Conservation (phyloP, 164 flowering plant genomes). For the Vitis rupestris region DNA sequence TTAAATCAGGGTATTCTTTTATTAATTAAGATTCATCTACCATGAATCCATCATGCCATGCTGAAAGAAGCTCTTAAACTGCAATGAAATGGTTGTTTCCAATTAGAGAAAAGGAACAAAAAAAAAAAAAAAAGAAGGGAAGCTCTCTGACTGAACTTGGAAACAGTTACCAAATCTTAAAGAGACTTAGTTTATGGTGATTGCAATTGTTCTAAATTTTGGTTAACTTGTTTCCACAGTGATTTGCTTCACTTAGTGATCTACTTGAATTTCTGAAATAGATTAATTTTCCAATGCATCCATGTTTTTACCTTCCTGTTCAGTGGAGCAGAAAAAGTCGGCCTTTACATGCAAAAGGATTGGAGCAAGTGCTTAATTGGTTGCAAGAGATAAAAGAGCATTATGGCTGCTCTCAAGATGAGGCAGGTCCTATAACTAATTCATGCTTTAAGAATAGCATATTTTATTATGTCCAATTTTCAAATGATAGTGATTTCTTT, state of each 20-base stretch:
- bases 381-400: conserved; percentile 44
- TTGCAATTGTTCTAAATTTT: background rate
- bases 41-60: no score
- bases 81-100: no score
- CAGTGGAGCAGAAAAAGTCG: conserved; percentile 90
- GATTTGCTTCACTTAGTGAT: background rate
- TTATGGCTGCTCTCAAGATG: conserved; percentile 36
- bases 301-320: conserved; percentile 12
- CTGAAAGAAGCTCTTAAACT: no score
- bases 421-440: conserved; percentile 52
- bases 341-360: conserved; percentile 69
- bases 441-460: conserved; percentile 6
- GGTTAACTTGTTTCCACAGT: background rate
- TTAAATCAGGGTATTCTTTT: no score
- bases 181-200: background rate
- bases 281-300: background rate
- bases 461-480: conserved; percentile 10
- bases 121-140: no score
- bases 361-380: conserved; percentile 70
- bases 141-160: no score
- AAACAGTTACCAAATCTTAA: no score
- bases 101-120: no score
- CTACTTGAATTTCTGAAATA: background rate
- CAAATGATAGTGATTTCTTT: conserved; percentile 4
- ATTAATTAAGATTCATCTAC: no score